A percentile compares a stretch with the other conserved stretches of the same genome.
Evolutionary conservation across 805 yeast genomes (phyloP).

Genomic region (Kazachstania psychrophila): DNA sequence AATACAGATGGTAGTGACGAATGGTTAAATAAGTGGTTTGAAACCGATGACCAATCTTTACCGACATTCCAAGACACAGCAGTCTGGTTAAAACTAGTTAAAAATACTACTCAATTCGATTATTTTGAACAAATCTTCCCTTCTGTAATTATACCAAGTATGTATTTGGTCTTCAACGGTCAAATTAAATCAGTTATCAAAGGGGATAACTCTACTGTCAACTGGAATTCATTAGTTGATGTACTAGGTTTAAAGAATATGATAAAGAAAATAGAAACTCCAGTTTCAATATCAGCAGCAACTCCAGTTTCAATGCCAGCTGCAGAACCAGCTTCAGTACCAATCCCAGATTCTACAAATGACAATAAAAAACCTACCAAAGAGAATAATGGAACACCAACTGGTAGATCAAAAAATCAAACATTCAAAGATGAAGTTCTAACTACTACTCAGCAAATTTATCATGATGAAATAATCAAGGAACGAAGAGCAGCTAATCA

Average conservation of each 20-base stretch:
- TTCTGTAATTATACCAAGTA: conserved; percentile 42
- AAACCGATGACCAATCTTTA: conserved; percentile 9
- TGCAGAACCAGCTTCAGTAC: neutral
- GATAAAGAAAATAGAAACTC: too few species aligned
- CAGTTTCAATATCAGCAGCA: too few species aligned
- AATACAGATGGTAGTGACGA: conserved; percentile 21
- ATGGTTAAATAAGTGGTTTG: conserved; percentile 25
- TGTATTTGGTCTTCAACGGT: conserved; percentile 45
- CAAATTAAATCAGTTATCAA: conserved; percentile 37
- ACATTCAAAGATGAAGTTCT: conserved; percentile 19
- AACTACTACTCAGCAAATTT: conserved; percentile 17
- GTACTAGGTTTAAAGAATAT: conserved; percentile 7
- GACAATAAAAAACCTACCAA: neutral
- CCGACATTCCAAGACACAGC: conserved; percentile 12
- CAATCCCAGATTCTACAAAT: neutral
- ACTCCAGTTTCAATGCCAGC: too few species aligned
- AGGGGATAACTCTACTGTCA: conserved; percentile 18
- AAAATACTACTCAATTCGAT: conserved; percentile 36
- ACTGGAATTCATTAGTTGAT: conserved; percentile 6
- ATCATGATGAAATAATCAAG: conserved; percentile 27
- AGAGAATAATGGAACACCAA: neutral
- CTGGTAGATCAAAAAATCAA: too few species aligned
- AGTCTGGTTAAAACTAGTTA: conserved; percentile 35
- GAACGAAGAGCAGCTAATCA: conserved; percentile 31
- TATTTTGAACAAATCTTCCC: conserved; percentile 52